Percentiles rank a stretch among this genome's conserved stretches.
phyloP scores from a whole-genome alignment of 2,329 filamentous ascomycete species.

The Annulohypoxylon truncatum region DNA sequence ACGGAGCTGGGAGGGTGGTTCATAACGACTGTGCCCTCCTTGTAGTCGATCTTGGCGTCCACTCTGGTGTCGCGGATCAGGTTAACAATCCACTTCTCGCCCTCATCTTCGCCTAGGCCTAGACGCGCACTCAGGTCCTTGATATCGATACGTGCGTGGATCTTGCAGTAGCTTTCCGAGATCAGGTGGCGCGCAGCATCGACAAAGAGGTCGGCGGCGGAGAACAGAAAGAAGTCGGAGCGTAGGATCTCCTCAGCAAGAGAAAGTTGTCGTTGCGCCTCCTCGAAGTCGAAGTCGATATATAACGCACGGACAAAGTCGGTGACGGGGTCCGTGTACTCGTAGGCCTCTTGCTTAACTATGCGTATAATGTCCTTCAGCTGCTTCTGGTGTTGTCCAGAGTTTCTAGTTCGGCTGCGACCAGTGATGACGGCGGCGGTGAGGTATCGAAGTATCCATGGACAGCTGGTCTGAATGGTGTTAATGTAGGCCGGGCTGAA shows the following conservation, averaged over 20 bases:
- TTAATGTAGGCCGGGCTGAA: constrained; percentile 99
- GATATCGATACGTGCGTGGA: constrained; percentile 98
- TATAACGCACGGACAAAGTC: constrained; percentile 97
- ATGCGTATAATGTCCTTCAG: constrained; percentile 97
- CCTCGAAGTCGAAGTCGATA: constrained; percentile 96
- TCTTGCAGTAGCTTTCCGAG: constrained; percentile 99
- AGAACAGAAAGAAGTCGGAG: constrained; percentile 94
- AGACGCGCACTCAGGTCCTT: constrained; percentile 94
- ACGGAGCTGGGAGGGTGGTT: constrained; percentile 99
- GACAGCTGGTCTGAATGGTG: constrained; percentile 97
- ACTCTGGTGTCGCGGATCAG: constrained; percentile 97
- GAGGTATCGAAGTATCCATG: constrained; percentile 95
- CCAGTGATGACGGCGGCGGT: constrained; percentile 95
- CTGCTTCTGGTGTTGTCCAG: constrained; percentile 93
- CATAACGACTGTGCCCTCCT: constrained; percentile 98
- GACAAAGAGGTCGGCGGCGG: constrained; percentile 87
- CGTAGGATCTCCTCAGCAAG: constrained; percentile 92
- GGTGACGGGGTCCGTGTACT: constrained; percentile 95
- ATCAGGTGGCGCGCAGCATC: constrained; percentile 96
- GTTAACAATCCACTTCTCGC: constrained; percentile 99
- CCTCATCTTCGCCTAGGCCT: constrained; percentile 91
- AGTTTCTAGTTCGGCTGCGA: constrained; percentile 83
- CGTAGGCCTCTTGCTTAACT: constrained; percentile 96
- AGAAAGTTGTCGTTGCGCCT: constrained; percentile 87
- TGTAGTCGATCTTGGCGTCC: constrained; percentile 99